Evolutionary conservation across 1,284 basidiomycete species (phyloP).

Genomic region (Naganishia cerealis): DNA sequence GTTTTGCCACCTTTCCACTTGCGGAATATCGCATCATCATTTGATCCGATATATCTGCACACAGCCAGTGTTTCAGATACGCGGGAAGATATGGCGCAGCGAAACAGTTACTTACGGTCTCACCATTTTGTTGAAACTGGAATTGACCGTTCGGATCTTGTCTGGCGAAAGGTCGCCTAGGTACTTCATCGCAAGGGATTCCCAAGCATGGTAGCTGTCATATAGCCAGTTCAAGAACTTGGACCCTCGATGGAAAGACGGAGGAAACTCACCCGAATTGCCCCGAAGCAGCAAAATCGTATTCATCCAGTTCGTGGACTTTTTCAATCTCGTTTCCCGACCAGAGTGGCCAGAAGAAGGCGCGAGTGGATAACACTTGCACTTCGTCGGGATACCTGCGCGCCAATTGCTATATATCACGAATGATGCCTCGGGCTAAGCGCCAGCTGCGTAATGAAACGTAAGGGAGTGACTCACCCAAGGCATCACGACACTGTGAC

Average conservation of each 20-base stretch:
- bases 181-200: constrained; percentile 52
- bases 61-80: neutral
- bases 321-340: constrained; percentile 48
- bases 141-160: constrained; percentile 45
- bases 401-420: constrained; percentile 47
- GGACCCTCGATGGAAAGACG: neutral
- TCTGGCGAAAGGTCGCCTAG: constrained; percentile 46
- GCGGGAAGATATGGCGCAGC: neutral
- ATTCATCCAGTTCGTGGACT: constrained; percentile 46
- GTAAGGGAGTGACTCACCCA: constrained; percentile 40
- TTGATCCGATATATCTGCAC: constrained; percentile 29
- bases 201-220: constrained; percentile 55
- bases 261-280: constrained; percentile 50
- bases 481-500: constrained; percentile 52
- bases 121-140: constrained; percentile 52
- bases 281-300: constrained; percentile 46
- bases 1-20: constrained; percentile 17
- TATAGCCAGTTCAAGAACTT: neutral
- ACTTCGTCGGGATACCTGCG: constrained; percentile 52
- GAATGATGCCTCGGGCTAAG: neutral
- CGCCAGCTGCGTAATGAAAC: neutral
- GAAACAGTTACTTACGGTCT: constrained; percentile 43
- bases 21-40: constrained; percentile 29
- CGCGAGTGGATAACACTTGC: constrained; percentile 55
- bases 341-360: constrained; percentile 59